Evolutionary conservation across 2,329 filamentous ascomycete species (phyloP).

Genomic region (Fusarium liriodendri): DNA sequence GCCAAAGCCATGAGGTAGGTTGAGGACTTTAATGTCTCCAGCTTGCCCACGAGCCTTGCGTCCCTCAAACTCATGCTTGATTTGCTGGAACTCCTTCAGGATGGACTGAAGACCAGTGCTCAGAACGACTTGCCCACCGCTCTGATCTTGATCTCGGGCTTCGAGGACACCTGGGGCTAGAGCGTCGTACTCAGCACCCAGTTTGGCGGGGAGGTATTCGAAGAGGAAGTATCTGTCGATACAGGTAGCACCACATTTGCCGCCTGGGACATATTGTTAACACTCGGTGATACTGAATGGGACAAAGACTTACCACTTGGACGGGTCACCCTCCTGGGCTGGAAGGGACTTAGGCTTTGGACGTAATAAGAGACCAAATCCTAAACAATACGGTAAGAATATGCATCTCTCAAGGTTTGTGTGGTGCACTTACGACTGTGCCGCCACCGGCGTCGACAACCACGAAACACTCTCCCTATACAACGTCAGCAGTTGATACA

Average conservation of each 20-base stretch:
- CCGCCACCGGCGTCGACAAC: constrained; percentile 29
- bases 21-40: constrained; percentile 2
- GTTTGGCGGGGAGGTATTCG: constrained; percentile 12
- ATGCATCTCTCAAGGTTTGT: not conserved
- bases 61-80: constrained; percentile 17
- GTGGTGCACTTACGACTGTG: constrained; percentile 16
- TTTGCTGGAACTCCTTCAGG: constrained; percentile 9
- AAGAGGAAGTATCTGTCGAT: constrained; percentile 22
- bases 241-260: constrained; percentile 5
- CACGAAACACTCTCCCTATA: constrained; percentile 20
- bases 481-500: not conserved
- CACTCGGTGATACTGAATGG: not conserved
- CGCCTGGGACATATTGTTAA: not conserved
- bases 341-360: constrained; percentile 3
- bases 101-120: constrained; percentile 1
- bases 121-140: constrained; percentile 10
- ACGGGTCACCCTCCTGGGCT: not conserved
- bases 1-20: constrained; percentile 2
- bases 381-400: not conserved
- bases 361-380: constrained; percentile 23
- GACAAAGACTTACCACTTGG: not conserved
- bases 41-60: not conserved
- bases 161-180: not conserved
- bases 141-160: not conserved
- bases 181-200: not conserved